Conservation (phyloP, 1,284 basidiomycete species). For the Fistulina hepatica region DNA sequence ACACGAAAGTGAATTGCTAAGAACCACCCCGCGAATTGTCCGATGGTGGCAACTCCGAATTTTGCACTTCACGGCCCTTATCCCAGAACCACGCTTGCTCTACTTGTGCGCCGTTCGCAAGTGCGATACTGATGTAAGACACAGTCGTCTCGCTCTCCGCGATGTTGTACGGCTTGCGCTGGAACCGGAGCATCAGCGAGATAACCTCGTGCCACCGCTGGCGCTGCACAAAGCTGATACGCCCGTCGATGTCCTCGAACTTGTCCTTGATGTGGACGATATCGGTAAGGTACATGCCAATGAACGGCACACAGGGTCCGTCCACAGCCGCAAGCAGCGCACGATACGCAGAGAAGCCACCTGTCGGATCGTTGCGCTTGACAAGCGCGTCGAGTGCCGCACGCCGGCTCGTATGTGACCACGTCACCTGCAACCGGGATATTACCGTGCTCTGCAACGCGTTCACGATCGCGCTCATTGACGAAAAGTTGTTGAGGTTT, state of each 20-base stretch:
- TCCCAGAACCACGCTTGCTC: conserved; percentile 43
- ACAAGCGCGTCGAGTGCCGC: conserved; percentile 39
- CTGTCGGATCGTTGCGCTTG: conserved; percentile 45
- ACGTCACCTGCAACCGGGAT: conserved; percentile 49
- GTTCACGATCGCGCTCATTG: conserved; percentile 54
- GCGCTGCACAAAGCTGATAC: conserved; percentile 44
- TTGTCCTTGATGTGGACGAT: conserved; percentile 46
- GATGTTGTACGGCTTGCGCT: conserved; percentile 40
- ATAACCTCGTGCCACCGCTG: conserved; percentile 47
- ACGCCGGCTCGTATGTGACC: conserved; percentile 48
- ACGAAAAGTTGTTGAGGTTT: conserved; percentile 51
- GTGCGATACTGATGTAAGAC: conserved; percentile 35
- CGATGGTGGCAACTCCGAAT: conserved; percentile 44
- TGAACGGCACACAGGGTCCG: conserved; percentile 57
- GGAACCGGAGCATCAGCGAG: conserved; percentile 46
- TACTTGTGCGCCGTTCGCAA: conserved; percentile 30
- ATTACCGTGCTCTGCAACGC: conserved; percentile 51
- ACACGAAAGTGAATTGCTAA: no score
- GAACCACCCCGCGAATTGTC: conserved; percentile 50
- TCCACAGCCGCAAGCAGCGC: conserved; percentile 29
- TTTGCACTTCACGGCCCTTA: conserved; percentile 48
- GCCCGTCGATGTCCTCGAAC: conserved; percentile 29
- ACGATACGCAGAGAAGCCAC: conserved; percentile 49
- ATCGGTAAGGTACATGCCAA: conserved; percentile 52
- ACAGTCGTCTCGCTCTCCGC: conserved; percentile 35